phyloP scores from a whole-genome alignment of 1,139 yeast species.

The Hyphopichia khmerensis region DNA sequence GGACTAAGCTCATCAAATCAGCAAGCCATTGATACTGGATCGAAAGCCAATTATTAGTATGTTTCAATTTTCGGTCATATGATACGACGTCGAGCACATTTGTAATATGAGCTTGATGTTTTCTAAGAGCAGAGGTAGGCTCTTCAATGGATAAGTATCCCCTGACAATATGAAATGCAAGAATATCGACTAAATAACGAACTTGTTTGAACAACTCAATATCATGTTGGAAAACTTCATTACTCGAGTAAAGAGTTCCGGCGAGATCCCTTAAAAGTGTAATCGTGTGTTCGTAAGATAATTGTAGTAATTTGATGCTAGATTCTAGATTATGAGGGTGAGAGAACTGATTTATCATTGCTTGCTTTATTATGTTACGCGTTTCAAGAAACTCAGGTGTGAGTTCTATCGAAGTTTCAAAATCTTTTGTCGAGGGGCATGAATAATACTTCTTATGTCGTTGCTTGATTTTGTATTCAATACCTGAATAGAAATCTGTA shows the following conservation, averaged over 20 bases:
- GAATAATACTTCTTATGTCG: constrained; percentile 39
- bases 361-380: constrained; percentile 39
- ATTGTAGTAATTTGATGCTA: constrained; percentile 28
- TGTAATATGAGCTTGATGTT: constrained; percentile 62
- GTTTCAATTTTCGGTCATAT: constrained; percentile 4
- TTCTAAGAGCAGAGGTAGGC: constrained; percentile 58
- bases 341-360: constrained; percentile 32
- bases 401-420: constrained; percentile 31
- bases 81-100: constrained; percentile 26
- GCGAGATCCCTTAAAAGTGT: constrained; percentile 20
- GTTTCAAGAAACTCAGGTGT: constrained; percentile 42
- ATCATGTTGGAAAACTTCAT: constrained; percentile 27
- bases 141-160: constrained; percentile 61
- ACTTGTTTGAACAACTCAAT: constrained; percentile 27
- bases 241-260: constrained; percentile 12
- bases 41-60: constrained; percentile 38
- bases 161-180: constrained; percentile 64
- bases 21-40: constrained; percentile 57
- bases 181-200: constrained; percentile 53
- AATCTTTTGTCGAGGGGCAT: constrained; percentile 23
- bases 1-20: constrained; percentile 47
- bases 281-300: constrained; percentile 33
- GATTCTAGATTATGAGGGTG: constrained; percentile 35
- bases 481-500: constrained; percentile 32
- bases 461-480: constrained; percentile 34